Evolutionary conservation across 2,329 filamentous ascomycete genomes (phyloP), one percentile per base, ranked within the genome.

Genomic region (Pezizomycotina sp.): DNA sequence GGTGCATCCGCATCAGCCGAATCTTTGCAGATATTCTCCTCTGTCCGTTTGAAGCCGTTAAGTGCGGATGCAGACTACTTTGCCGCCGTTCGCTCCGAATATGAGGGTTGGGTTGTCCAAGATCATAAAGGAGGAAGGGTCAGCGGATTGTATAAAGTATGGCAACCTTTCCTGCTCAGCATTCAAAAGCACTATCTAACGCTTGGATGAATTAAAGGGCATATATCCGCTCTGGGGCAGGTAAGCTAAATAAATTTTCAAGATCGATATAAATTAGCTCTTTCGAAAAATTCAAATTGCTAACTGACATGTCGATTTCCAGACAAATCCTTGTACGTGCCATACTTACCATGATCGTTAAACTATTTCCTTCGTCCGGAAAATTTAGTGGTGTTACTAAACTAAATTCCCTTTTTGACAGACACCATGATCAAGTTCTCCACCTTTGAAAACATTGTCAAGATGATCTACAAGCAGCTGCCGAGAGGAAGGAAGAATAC

Each of bases 341-440:
- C 5, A 6, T 16, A n/a, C n/a, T n/a, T n/a, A n/a, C n/a, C n/a
- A n/a, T n/a, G n/a, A n/a, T n/a, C n/a, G n/a, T n/a, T n/a, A n/a
- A n/a, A n/a, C n/a, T n/a, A n/a, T n/a, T n/a, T n/a, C n/a, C n/a
- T n/a, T n/a, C n/a, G n/a, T n/a, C n/a, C n/a, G n/a, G n/a, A n/a
- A n/a, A n/a, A n/a, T n/a, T n/a, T n/a, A n/a, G n/a, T n/a, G n/a
- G n/a, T n/a, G n/a, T n/a, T n/a, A n/a, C n/a, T n/a, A n/a, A n/a
- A n/a, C n/a, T n/a, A n/a, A n/a, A n/a, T n/a, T n/a, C n/a, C n/a
- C n/a, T n/a, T n/a, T n/a, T n/a, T 12, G 9, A n/a, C 3, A 34
- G 39, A 83, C 59, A 84, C 76, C 5, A 81, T 82, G 77, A 82
- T 81, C 71, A 89, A 92, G 65, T 92, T 92, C 56, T 81, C 81